Conservation (phyloP, 2,329 filamentous ascomycete species). For the Trichothecium sympodiale region DNA sequence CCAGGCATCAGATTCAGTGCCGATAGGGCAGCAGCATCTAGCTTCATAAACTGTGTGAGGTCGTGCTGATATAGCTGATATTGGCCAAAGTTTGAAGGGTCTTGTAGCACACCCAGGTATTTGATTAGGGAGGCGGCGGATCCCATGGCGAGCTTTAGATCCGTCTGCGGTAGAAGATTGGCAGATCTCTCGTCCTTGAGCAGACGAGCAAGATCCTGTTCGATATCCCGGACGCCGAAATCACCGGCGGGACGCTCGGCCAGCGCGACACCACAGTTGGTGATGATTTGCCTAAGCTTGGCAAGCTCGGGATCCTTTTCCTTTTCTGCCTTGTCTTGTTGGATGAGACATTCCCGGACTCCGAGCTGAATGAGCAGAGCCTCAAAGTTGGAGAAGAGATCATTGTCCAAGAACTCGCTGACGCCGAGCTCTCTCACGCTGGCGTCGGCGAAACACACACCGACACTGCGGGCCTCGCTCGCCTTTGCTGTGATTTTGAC, state of each 20-base stretch:
- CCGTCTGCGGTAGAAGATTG: constrained; percentile 73
- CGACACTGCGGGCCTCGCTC: constrained; percentile 72
- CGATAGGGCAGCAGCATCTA: constrained; percentile 87
- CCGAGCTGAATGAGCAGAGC: constrained; percentile 92
- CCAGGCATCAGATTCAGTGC: constrained; percentile 97
- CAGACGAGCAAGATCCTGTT: constrained; percentile 81
- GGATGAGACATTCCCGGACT: constrained; percentile 86
- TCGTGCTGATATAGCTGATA: constrained; percentile 97
- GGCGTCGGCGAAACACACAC: constrained; percentile 95
- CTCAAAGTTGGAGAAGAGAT: constrained; percentile 96
- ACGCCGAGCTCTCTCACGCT: constrained; percentile 92
- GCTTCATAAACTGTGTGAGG: constrained; percentile 93
- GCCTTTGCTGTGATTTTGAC: constrained; percentile 90
- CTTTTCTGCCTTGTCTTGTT: constrained; percentile 66
- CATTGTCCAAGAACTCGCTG: constrained; percentile 97
- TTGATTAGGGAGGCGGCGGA: constrained; percentile 89
- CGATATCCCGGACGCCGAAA: constrained; percentile 84
- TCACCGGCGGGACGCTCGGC: constrained; percentile 68
- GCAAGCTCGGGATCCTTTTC: constrained; percentile 79
- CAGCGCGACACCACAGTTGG: constrained; percentile 83
- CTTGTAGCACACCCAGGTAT: constrained; percentile 82
- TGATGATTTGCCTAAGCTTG: constrained; percentile 81
- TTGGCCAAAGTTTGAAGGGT: constrained; percentile 90
- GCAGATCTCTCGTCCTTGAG: constrained; percentile 77
- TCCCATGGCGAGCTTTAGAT: constrained; percentile 92